Conservation (phyloP, 306 rosid species). For the Luffa aegyptiaca region DNA sequence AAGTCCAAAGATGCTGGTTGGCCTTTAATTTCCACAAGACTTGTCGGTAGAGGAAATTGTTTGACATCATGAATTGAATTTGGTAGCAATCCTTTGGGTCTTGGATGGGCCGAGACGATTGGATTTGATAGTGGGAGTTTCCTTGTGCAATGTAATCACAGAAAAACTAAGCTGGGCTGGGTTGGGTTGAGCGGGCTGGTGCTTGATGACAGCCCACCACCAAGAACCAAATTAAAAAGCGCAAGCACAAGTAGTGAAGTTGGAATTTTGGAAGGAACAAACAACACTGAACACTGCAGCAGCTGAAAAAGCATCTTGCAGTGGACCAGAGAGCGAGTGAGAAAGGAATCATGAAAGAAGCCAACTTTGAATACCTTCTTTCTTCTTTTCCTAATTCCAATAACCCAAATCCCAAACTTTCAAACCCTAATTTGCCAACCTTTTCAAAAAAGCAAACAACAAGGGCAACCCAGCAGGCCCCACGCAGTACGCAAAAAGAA, state of each 20-base stretch:
- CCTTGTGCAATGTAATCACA: too few relatives aligned
- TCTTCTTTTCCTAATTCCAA: constrained; percentile 71
- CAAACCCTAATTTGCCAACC: constrained; percentile 53
- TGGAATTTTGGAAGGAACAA: neutral
- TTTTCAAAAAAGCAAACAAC: constrained; percentile 58
- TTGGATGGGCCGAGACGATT: too few relatives aligned
- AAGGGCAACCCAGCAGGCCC: constrained; percentile 16
- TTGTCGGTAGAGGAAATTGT: too few relatives aligned
- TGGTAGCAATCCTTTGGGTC: too few relatives aligned
- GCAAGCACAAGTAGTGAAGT: too few relatives aligned
- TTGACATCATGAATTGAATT: too few relatives aligned
- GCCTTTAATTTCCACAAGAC: too few relatives aligned
- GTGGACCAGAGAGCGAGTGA: neutral
- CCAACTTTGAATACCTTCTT: constrained; percentile 35
- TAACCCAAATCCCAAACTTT: constrained; percentile 38
- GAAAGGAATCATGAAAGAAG: constrained; percentile 38
- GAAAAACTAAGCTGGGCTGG: too few relatives aligned
- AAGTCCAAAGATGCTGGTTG: too few relatives aligned
- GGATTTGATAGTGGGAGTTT: too few relatives aligned
- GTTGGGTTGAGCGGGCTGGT: too few relatives aligned
- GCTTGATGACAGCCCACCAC: neutral
- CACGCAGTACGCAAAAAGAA: constrained; percentile 5
- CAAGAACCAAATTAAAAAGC: neutral
- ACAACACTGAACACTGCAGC: neutral
- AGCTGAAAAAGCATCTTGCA: constrained; percentile 11